Conservation (phyloP, 306 rosid genomes). For the Lathyrus tuberosus region DNA sequence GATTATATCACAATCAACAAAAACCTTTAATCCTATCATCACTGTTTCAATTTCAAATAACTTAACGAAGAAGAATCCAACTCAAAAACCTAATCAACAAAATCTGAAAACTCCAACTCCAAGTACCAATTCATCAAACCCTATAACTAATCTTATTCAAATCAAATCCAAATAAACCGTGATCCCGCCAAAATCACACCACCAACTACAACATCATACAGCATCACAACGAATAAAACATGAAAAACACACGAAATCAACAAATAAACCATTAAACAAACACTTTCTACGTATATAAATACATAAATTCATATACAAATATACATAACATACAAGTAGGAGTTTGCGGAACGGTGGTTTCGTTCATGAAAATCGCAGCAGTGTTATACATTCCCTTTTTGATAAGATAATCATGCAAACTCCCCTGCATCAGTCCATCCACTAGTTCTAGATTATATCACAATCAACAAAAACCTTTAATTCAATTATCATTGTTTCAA, state of each 20-base stretch:
- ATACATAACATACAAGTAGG: conserved; percentile 32
- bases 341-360: conserved; percentile 28
- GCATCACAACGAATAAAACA: not conserved
- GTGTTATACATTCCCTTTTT: conserved; percentile 47
- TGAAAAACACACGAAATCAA: not conserved
- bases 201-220: not conserved
- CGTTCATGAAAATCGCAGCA: conserved; percentile 53
- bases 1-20: not conserved
- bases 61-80: conserved; percentile 15
- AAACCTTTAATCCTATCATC: not conserved
- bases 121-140: not conserved
- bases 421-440: no score
- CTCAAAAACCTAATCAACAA: not conserved
- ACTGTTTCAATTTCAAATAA: not conserved
- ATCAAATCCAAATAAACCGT: not conserved
- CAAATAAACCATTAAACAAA: not conserved
- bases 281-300: not conserved
- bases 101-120: not conserved
- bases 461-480: no score
- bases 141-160: not conserved
- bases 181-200: not conserved
- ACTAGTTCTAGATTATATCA: no score
- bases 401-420: conserved; percentile 58
- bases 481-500: no score
- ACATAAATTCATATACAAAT: not conserved